Evolutionary conservation across 2,329 filamentous ascomycete genomes (phyloP).

Genomic region (Pseudocercospora crystallina): DNA sequence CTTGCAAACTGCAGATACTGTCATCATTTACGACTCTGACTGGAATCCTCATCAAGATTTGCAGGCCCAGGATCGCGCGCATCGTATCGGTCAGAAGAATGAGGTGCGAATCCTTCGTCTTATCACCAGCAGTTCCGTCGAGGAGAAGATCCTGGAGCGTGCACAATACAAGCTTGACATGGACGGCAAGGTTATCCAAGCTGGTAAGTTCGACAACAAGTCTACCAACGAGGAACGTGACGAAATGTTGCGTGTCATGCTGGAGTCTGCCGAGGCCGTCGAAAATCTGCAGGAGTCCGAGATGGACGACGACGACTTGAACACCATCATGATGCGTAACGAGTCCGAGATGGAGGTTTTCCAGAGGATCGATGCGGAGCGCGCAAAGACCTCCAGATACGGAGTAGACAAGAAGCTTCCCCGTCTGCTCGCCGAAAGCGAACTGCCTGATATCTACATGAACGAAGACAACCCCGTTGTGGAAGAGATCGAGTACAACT

Average conservation of each 20-base stretch:
- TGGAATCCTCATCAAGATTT: conserved; percentile 99
- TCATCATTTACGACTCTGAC: conserved; percentile 99
- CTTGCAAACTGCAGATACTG: conserved; percentile 93
- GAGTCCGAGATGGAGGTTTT: conserved; percentile 78
- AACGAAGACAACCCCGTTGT: conserved; percentile 77
- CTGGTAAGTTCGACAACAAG: conserved; percentile 99
- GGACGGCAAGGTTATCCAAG: conserved; percentile 99
- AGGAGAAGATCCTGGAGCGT: conserved; percentile 97
- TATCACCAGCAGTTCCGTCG: conserved; percentile 94
- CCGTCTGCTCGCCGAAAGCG: conserved; percentile 81
- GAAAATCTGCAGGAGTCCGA: conserved; percentile 84
- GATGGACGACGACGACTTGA: conserved; percentile 97
- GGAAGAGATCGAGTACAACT: conserved; percentile 74
- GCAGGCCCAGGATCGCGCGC: conserved; percentile 97
- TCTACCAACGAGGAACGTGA: conserved; percentile 98
- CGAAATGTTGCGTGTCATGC: conserved; percentile 87
- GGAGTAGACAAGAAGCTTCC: conserved; percentile 69
- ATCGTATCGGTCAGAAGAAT: conserved; percentile 99
- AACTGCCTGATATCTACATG: conserved; percentile 92
- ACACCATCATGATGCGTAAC: conserved; percentile 85
- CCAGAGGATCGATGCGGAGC: conserved; percentile 78
- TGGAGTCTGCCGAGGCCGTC: conserved; percentile 73
- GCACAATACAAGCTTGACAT: conserved; percentile 98
- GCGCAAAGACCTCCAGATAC: conserved; percentile 66
- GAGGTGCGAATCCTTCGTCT: conserved; percentile 94